Percentiles rank a stretch among this genome's conserved stretches.
Evolutionary conservation across 2,329 filamentous ascomycete genomes (phyloP).

Genomic region (Chaetomium globosum): DNA sequence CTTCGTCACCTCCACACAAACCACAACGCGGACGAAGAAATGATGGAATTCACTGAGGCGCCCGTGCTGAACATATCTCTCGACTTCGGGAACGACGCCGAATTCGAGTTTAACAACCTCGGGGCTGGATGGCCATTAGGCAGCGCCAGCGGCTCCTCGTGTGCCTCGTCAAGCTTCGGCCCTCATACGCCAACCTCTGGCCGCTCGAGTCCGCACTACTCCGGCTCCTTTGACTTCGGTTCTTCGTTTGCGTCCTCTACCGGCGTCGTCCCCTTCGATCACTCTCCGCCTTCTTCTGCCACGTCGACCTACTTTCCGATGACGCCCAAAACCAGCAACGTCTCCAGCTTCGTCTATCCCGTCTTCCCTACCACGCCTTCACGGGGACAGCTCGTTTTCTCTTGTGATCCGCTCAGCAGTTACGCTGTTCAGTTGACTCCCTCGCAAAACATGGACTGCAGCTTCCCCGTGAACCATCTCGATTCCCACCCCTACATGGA

Average conservation of each 20-base stretch:
- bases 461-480: slow-evolving; percentile 26
- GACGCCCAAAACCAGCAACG: slow-evolving; percentile 28
- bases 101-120: slow-evolving; percentile 36
- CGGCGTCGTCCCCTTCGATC: slow-evolving; percentile 37
- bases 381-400: slow-evolving; percentile 22
- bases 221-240: slow-evolving; percentile 33
- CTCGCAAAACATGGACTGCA: slow-evolving; percentile 29
- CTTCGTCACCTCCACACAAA: slow-evolving; percentile 11
- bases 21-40: slow-evolving; percentile 14
- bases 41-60: slow-evolving; percentile 30
- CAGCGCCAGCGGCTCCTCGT: slow-evolving; percentile 40
- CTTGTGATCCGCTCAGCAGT: slow-evolving; percentile 14
- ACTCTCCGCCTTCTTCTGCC: slow-evolving; percentile 42
- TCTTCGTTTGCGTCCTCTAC: slow-evolving; percentile 38
- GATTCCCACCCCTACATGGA: slow-evolving; percentile 19
- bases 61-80: slow-evolving; percentile 37
- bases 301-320: slow-evolving; percentile 39
- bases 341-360: slow-evolving; percentile 23
- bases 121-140: slow-evolving; percentile 34
- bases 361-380: slow-evolving; percentile 31
- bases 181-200: slow-evolving; percentile 43
- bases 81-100: slow-evolving; percentile 39
- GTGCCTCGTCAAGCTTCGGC: slow-evolving; percentile 38
- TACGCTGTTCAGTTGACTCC: slow-evolving; percentile 26
- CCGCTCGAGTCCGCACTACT: slow-evolving; percentile 40